phyloP scores from a whole-genome alignment of 2,329 filamentous ascomycete genomes.

The Stemphylium beticola region DNA sequence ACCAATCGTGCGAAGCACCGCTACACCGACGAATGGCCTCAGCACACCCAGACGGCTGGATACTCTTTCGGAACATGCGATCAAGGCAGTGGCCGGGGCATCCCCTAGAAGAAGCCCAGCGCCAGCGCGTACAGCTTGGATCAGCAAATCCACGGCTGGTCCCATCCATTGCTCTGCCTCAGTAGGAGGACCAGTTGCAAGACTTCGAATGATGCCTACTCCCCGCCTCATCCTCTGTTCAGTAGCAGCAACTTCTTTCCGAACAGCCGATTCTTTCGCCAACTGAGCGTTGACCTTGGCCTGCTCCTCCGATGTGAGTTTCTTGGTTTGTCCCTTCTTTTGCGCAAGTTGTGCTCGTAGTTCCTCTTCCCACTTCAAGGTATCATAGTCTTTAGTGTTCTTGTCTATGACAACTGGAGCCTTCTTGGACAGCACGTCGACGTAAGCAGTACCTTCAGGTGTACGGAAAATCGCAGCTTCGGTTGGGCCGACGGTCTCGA shows the following conservation, averaged over 20 bases:
- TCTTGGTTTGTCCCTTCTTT: slow-evolving; percentile 91
- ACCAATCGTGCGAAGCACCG: slow-evolving; percentile 79
- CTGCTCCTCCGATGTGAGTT: slow-evolving; percentile 86
- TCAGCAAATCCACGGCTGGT: slow-evolving; percentile 73
- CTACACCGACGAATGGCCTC: slow-evolving; percentile 83
- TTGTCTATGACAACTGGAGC: slow-evolving; percentile 77
- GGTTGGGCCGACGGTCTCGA: slow-evolving; percentile 77
- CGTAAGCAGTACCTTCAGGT: slow-evolving; percentile 83
- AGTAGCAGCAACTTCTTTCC: slow-evolving; percentile 71
- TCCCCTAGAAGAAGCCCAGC: slow-evolving; percentile 83
- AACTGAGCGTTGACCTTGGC: slow-evolving; percentile 90
- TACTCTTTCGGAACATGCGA: slow-evolving; percentile 78
- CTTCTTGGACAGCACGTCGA: slow-evolving; percentile 91
- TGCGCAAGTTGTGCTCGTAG: slow-evolving; percentile 83
- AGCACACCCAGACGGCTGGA: slow-evolving; percentile 76
- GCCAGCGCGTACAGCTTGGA: slow-evolving; percentile 78
- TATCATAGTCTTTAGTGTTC: slow-evolving; percentile 93
- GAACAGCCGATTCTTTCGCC: slow-evolving; percentile 82
- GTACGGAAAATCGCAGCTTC: slow-evolving; percentile 94
- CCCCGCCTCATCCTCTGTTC: slow-evolving; percentile 79
- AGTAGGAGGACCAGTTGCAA: slow-evolving; percentile 87
- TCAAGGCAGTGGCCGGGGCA: slow-evolving; percentile 76
- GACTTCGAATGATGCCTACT: slow-evolving; percentile 81
- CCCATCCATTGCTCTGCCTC: slow-evolving; percentile 90
- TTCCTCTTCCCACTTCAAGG: slow-evolving; percentile 96